Evolutionary conservation across 305 asterid genomes (phyloP), one percentile per base, ranked within the genome.

Genomic region (Rubia balearica): DNA sequence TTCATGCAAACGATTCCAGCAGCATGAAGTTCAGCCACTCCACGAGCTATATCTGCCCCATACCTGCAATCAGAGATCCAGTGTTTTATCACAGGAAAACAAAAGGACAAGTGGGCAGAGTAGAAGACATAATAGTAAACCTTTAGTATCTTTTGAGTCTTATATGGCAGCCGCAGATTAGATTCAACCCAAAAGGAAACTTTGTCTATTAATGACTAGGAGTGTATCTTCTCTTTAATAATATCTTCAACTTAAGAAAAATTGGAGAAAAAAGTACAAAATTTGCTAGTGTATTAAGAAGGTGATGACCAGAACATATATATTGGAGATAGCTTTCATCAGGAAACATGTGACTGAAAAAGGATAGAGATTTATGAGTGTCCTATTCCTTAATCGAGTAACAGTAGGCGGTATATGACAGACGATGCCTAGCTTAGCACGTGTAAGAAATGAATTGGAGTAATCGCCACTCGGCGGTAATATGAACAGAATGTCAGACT

Each of bases 1-100:
- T 87, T 91, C 97, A 94, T 91, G 84, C 99, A 94, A 78, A 94
- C 96, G 72, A 94, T 85, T 69, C 98, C 97, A 76, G 99, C 99
- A 69, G 99, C 95, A 81, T 94, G 99, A 74, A 94, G 98, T 77
- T 94, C 99, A 71, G 97, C 95, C 71, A 94, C 96, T 74, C 99
- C 99, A 77, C 99, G 98, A 72, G 98, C 95, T 76, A 94, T 80
- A 80, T 94, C 99, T 41, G 96, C 98, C 79, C 99, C 99, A 81
- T 91, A 91, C 83, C 99, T 94, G 82, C 80, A 83, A 56, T 77
- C 73, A 75, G 73, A 63, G 72, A 77, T 61, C 69, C 71, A 64
- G 78, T 56, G 42, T 75, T 77, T 65, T 70, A 80, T 76, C 77
- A 78, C 57, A 67, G 65, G 61, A 38, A 67, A 73, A 36, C 38